A percentile compares a stretch with the other conserved stretches of the same genome.
phyloP scores from a whole-genome alignment of 805 yeast genomes.

The Ogataea polymorpha region DNA sequence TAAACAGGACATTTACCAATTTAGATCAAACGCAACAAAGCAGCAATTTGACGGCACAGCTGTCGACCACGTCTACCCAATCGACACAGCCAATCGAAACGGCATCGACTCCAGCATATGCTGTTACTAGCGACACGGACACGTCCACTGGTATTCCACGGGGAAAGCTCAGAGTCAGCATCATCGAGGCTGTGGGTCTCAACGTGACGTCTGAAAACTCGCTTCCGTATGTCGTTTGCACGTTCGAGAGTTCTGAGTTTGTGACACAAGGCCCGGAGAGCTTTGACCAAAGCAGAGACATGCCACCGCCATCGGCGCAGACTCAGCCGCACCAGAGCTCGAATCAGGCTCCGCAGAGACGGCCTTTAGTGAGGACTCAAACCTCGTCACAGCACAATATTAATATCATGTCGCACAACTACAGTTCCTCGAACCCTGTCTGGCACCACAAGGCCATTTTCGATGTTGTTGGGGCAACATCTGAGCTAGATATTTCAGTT shows the following conservation, averaged over 20 bases:
- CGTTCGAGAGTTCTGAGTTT: constrained; percentile 87
- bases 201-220: constrained; percentile 50
- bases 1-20: constrained; percentile 34
- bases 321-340: constrained; percentile 2
- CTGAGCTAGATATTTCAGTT: constrained; percentile 85
- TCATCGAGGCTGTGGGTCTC: constrained; percentile 75
- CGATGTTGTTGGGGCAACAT: constrained; percentile 81
- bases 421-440: constrained; percentile 56
- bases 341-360: constrained; percentile 17
- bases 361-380: constrained; percentile 28
- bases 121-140: constrained; percentile 19
- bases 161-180: constrained; percentile 79
- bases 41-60: constrained; percentile 24
- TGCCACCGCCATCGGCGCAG: constrained; percentile 7
- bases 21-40: constrained; percentile 26
- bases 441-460: constrained; percentile 94
- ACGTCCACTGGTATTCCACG: constrained; percentile 48
- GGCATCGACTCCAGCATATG: constrained; percentile 12
- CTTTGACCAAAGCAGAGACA: constrained; percentile 23
- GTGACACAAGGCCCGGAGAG: constrained; percentile 78
- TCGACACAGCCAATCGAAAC: constrained; percentile 13
- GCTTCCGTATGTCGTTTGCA: constrained; percentile 86
- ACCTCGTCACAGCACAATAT: constrained; percentile 26
- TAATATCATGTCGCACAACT: constrained; percentile 22
- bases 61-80: constrained; percentile 19